These are phyloP conservation scores for Kodamaea sp. DNA, from an alignment of 1,139 yeast species.

Conservation along the genomic window DNA sequence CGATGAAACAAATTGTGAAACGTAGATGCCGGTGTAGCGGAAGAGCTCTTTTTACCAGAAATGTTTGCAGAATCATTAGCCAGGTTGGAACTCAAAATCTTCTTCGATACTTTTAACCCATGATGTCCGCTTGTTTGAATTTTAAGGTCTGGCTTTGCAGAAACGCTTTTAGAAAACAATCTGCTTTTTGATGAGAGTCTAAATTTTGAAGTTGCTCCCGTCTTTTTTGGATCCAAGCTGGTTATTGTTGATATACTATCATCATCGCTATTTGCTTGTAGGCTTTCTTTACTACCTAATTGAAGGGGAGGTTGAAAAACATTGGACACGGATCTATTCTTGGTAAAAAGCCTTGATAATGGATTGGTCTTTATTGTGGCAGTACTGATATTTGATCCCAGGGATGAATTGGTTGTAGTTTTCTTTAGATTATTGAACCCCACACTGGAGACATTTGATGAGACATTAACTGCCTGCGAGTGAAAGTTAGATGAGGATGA, in stretches of 20 bases:
- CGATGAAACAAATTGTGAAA: slow-evolving; percentile 41
- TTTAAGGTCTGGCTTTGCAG: slow-evolving; percentile 28
- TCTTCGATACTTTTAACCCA: slow-evolving; percentile 30
- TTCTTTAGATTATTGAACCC: slow-evolving; percentile 44
- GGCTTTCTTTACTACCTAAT: slow-evolving; percentile 2
- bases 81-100: slow-evolving; percentile 26
- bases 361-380: slow-evolving; percentile 29
- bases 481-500: slow-evolving; percentile 23
- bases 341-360: slow-evolving; percentile 35
- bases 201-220: slow-evolving; percentile 12
- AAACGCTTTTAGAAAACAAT: slow-evolving; percentile 13
- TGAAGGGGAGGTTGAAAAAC: slow-evolving; percentile 14
- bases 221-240: slow-evolving; percentile 8
- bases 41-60: slow-evolving; percentile 25
- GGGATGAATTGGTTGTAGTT: slow-evolving; percentile 34
- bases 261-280: slow-evolving; percentile 12
- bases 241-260: slow-evolving; percentile 10
- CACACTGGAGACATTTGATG: slow-evolving; percentile 39
- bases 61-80: slow-evolving; percentile 18
- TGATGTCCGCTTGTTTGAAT: slow-evolving; percentile 33
- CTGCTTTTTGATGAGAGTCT: slow-evolving; percentile 18
- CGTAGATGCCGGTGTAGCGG: slow-evolving; percentile 38
- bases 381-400: slow-evolving; percentile 24
- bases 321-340: slow-evolving; percentile 30
- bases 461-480: slow-evolving; percentile 11